Base-by-base conservation (phyloP, 192 early-diverging fungal species). In the Backusella liffmaniae region DNA sequence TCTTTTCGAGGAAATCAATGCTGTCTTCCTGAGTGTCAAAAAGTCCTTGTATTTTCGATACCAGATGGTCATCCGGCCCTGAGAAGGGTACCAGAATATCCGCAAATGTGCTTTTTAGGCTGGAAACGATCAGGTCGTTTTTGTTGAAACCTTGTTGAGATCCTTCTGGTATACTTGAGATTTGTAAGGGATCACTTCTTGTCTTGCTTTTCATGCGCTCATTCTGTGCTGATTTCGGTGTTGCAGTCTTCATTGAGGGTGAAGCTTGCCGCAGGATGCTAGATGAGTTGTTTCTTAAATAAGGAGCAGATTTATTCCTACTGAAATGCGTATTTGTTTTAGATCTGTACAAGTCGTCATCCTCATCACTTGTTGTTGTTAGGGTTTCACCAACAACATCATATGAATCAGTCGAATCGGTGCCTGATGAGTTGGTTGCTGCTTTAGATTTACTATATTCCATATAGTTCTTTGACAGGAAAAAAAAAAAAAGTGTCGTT, bases 11-110 rank as follows among this genome's bases (percentile, higher is more conserved):
- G 10, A 46, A 35, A 26, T 36, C 67, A 49, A 76, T 76, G 29
- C 46, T 10, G 5, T 70, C 21, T 8, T 49, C 62, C 35, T 70
- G 75, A 16, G 46, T 46, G 69, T 76, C 75, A 9, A 70, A 69
- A 59, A 30, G 15, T 5, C 18, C 30, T 56, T 51, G 66, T 16
- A 76, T 39, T 18, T 51, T n/a, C 13, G 68, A 5, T 16, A 67
- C 67, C 0, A 70, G 5, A 68, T 70, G 67, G 21, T 56, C 18
- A 26, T 36, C 75, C 2, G n/a, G 16, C 7, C 26, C 29, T 49
- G 65, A 16, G n/a, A 34, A 42, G 34, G 46, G 44, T 10, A 49
- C 42, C 10, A 76, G 53, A 16, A 66, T 34, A 16, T 51, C 44
- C 16, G 69, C 23, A 70, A 46, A 56, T n/a, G 35, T 74, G 15